Percentiles rank a stretch among this genome's conserved stretches.
phyloP scores from a whole-genome alignment of 2,329 filamentous ascomycete species.

The Corynespora cassiicola region DNA sequence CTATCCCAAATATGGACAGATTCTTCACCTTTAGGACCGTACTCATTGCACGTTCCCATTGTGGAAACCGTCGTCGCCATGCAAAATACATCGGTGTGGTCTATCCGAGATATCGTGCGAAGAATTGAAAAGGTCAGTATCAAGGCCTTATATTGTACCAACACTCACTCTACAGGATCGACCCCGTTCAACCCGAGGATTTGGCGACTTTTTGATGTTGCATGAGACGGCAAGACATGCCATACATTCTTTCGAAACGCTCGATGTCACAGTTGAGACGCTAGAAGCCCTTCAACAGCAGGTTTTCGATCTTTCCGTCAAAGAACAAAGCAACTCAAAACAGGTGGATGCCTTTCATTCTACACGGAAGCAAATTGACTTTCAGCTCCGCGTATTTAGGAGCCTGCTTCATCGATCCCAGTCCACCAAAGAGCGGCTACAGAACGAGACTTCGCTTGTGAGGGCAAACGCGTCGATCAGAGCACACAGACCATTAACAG shows the following conservation, averaged over 20 bases:
- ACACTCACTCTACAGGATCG: constrained; percentile 1
- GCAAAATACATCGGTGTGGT: constrained; percentile 14
- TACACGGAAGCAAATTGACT: no score
- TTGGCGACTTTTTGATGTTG: constrained; percentile 7
- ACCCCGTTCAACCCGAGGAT: background rate
- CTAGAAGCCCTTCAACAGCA: constrained; percentile 8
- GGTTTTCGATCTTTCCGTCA: background rate
- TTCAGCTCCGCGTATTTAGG: no score
- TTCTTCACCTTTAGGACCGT: constrained; percentile 4
- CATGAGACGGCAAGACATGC: constrained; percentile 13
- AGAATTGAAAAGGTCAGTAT: constrained; percentile 11
- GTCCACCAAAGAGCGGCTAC: no score
- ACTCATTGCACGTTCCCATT: constrained; percentile 10
- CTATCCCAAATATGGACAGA: constrained; percentile 4
- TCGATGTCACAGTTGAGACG: constrained; percentile 9
- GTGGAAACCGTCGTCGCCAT: constrained; percentile 10
- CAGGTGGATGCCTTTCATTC: background rate
- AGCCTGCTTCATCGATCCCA: no score
- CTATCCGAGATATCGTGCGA: constrained; percentile 11
- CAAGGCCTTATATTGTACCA: background rate
- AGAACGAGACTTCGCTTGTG: no score
- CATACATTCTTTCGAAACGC: constrained; percentile 14
- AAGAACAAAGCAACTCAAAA: background rate
- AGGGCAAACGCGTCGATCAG: background rate
- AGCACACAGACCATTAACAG: background rate